These are phyloP conservation scores for Paracamarosporium sp. DNA, from an alignment of 2,329 filamentous ascomycete genomes.

Conservation along the genomic window DNA sequence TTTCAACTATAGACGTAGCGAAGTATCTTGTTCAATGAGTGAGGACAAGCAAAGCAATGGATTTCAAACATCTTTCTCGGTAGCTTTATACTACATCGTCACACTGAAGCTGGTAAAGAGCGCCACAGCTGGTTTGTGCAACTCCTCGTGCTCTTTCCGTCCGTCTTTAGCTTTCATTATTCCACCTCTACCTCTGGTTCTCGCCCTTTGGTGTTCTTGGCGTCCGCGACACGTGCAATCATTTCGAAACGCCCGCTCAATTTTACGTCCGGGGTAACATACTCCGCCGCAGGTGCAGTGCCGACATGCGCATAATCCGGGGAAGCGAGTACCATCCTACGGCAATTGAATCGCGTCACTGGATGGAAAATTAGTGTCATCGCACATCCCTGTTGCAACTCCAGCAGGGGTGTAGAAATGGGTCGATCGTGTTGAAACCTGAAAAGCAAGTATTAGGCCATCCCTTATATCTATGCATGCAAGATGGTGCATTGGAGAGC, in stretches of 20 bases:
- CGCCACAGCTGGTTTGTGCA: background rate
- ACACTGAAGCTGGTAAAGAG: background rate
- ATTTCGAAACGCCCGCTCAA: background rate
- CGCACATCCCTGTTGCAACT: background rate
- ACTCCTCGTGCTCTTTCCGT: background rate
- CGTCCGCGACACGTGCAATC: background rate
- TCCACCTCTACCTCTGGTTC: background rate
- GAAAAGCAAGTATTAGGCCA: background rate
- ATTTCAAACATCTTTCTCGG: background rate
- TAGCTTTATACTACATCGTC: background rate
- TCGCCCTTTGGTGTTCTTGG: background rate
- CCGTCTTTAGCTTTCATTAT: background rate
- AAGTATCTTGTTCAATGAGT: background rate
- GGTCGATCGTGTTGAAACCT: background rate
- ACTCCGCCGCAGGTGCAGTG: background rate
- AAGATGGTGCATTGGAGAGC: background rate
- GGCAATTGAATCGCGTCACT: background rate
- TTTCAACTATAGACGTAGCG: background rate
- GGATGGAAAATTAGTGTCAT: background rate
- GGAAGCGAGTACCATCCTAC: conserved; percentile 2
- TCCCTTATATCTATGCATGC: background rate
- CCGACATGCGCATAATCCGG: background rate
- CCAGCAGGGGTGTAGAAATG: background rate
- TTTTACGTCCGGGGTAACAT: background rate
- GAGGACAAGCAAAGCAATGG: background rate